Base-by-base conservation (phyloP, 148 eudicot genomes). In the Beta vulgaris region DNA sequence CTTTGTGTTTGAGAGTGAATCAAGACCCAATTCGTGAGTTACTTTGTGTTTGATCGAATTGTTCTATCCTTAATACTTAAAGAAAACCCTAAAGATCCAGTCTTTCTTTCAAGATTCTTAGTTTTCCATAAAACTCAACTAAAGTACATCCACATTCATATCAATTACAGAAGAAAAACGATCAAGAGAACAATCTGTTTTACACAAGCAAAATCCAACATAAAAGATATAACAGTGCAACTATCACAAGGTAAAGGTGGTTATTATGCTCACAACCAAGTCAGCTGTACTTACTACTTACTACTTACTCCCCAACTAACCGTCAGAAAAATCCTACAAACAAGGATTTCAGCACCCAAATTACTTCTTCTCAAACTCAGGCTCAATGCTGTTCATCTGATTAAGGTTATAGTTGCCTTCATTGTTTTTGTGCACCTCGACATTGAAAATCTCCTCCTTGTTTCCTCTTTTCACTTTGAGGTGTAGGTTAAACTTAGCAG, bases 391-490 rank as follows among this genome's bases (percentile, higher is more conserved):
- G 25, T 67, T 88, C 92, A 91, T 87, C 75, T 88, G 83, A 76
- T 91, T 91, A 77, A 91, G 86, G 53, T 77, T 76, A 85, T 86
- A 90, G 76, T 82, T 77, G 14, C 97, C 98, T 69, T 88, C 91
- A 15, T 75, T 73, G 72, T 84, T 83, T 82, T 86, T 94, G 84
- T 91, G 97, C 78, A 94, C 96, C 84, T 91, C 88, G 42, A 90
- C 98, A 82, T 90, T 91, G 81, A 86, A 84, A 75, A 83, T 81
- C 85, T 94, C 98, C 66, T 87, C 92, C 78, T 88, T 91, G 70
- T 64, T 81, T 77, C 92, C 97, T 82, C 98, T 87, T 73, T 86
- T 90, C 19, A 94, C 88, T 76, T 90, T 94, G 48, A 94, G 86
- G 67, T 78, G 85, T 82, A 94, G 84, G 75, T 87, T 82, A 69